Conservation (phyloP, 768 basidiomycete genomes). For the Lactarius sanguifluus region DNA sequence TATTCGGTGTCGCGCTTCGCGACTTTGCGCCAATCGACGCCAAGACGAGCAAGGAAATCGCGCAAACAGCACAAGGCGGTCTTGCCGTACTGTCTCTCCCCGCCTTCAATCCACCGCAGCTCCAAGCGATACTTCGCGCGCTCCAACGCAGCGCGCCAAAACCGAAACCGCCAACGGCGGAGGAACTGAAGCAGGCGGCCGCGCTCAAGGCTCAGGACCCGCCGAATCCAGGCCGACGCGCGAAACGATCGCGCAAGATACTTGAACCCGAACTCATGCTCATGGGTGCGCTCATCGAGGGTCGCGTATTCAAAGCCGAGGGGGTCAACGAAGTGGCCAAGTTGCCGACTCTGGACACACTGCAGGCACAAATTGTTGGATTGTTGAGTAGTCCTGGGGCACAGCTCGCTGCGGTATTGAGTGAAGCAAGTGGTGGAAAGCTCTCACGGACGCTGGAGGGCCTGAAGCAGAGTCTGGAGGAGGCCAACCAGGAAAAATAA, state of each 20-base stretch:
- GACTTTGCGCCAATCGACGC: slow-evolving; percentile 54
- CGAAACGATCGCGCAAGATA: slow-evolving; percentile 55
- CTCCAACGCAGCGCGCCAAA: slow-evolving; percentile 66
- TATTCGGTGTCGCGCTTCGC: slow-evolving; percentile 77
- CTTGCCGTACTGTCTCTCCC: slow-evolving; percentile 67
- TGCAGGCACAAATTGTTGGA: slow-evolving; percentile 84
- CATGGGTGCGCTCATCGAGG: slow-evolving; percentile 80
- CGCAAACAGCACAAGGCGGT: slow-evolving; percentile 55
- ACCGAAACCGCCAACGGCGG: slow-evolving; percentile 52
- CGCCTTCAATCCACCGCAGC: slow-evolving; percentile 68
- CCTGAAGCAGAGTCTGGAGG: slow-evolving; percentile 62
- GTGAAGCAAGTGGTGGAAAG: slow-evolving; percentile 65
- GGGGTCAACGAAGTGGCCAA: slow-evolving; percentile 64
- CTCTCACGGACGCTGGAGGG: slow-evolving; percentile 75
- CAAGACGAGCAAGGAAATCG: slow-evolving; percentile 50
- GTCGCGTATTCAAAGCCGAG: slow-evolving; percentile 59
- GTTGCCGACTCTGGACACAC: slow-evolving; percentile 73
- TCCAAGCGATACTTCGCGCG: slow-evolving; percentile 63
- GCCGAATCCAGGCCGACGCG: slow-evolving; percentile 66
- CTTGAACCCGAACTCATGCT: slow-evolving; percentile 67
- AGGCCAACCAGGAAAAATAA: slow-evolving; percentile 30
- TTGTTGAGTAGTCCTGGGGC: slow-evolving; percentile 72
- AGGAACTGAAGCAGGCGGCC: slow-evolving; percentile 49
- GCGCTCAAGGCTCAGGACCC: slow-evolving; percentile 58
- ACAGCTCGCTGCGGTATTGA: slow-evolving; percentile 70